Conservation (phyloP, 1,284 basidiomycete genomes). For the Tylopilus sp. region DNA sequence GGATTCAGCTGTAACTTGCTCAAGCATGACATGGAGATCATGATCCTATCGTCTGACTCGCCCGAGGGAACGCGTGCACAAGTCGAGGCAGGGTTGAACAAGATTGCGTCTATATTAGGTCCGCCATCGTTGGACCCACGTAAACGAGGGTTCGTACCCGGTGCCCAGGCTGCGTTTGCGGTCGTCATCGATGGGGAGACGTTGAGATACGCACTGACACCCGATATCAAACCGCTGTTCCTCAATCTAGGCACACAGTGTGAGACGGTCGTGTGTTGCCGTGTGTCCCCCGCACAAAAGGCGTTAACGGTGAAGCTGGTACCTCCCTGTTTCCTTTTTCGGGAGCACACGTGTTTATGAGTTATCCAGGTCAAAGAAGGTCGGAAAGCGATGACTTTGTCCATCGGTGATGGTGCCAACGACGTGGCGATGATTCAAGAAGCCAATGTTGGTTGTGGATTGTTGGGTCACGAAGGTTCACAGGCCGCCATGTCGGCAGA, state of each 20-base stretch:
- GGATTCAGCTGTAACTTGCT: slow-evolving; percentile 90
- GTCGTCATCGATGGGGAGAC: slow-evolving; percentile 98
- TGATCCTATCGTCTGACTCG: slow-evolving; percentile 91
- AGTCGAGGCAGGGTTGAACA: slow-evolving; percentile 92
- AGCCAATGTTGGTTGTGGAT: slow-evolving; percentile 93
- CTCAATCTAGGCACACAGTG: slow-evolving; percentile 93
- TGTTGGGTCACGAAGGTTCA: slow-evolving; percentile 93
- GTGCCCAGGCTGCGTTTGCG: slow-evolving; percentile 76
- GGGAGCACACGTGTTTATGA: slow-evolving; percentile 4
- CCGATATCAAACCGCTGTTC: slow-evolving; percentile 82
- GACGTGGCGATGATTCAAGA: slow-evolving; percentile 99
- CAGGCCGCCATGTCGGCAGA: slow-evolving; percentile 99
- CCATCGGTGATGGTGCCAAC: slow-evolving; percentile 96
- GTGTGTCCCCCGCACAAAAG: slow-evolving; percentile 96
- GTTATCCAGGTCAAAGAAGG: slow-evolving; percentile 83
- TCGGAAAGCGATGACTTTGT: slow-evolving; percentile 91
- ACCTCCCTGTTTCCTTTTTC: slow-evolving; percentile 29
- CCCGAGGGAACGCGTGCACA: slow-evolving; percentile 76
- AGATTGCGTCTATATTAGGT: slow-evolving; percentile 81
- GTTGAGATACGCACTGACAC: slow-evolving; percentile 76
- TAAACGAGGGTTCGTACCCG: slow-evolving; percentile 67
- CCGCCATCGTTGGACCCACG: slow-evolving; percentile 57
- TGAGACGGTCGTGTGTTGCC: slow-evolving; percentile 95
- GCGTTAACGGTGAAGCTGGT: slow-evolving; percentile 92
- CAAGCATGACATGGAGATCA: slow-evolving; percentile 90